phyloP scores from a whole-genome alignment of 2,329 filamentous ascomycete species.

The Botrytis byssoidea region DNA sequence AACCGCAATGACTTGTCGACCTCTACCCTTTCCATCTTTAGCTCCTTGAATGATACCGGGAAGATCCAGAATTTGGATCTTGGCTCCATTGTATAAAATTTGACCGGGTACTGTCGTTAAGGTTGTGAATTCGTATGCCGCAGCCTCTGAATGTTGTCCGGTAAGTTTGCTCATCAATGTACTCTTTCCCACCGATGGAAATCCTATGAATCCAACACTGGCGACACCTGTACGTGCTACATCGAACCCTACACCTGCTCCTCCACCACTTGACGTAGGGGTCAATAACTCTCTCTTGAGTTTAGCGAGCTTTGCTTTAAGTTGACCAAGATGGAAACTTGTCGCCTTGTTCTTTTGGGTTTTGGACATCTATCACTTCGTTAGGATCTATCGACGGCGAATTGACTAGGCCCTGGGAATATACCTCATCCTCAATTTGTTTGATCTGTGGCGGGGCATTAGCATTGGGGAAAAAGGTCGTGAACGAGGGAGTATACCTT shows the following conservation, averaged over 20 bases:
- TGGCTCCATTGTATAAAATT: conserved; percentile 93
- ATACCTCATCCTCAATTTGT: conserved; percentile 90
- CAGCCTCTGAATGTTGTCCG: conserved; percentile 94
- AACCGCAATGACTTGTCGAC: conserved; percentile 96
- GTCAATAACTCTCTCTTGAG: conserved; percentile 94
- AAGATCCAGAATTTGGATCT: conserved; percentile 96
- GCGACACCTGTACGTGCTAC: conserved; percentile 97
- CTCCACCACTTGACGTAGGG: conserved; percentile 78
- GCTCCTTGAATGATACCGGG: conserved; percentile 98
- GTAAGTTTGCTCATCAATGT: conserved; percentile 94
- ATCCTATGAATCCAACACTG: conserved; percentile 95
- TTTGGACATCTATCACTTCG: conserved; percentile 71
- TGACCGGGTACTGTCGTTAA: conserved; percentile 96
- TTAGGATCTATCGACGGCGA: conserved; percentile 27
- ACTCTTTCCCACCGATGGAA: conserved; percentile 97
- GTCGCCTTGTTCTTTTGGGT: conserved; percentile 98
- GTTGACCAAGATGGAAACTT: conserved; percentile 87
- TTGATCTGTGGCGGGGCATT: conserved; percentile 67
- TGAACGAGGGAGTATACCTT: conserved; percentile 59
- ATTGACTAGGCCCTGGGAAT: conserved; percentile 33
- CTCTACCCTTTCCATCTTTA: conserved; percentile 96
- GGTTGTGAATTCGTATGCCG: conserved; percentile 98
- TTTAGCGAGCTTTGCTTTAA: conserved; percentile 98
- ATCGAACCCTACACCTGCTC: conserved; percentile 87
- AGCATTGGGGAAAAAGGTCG: conserved; percentile 22